Percentiles rank a stretch among this genome's conserved stretches.
phyloP scores from a whole-genome alignment of 768 basidiomycete species.

The Chalciporus chontae region DNA sequence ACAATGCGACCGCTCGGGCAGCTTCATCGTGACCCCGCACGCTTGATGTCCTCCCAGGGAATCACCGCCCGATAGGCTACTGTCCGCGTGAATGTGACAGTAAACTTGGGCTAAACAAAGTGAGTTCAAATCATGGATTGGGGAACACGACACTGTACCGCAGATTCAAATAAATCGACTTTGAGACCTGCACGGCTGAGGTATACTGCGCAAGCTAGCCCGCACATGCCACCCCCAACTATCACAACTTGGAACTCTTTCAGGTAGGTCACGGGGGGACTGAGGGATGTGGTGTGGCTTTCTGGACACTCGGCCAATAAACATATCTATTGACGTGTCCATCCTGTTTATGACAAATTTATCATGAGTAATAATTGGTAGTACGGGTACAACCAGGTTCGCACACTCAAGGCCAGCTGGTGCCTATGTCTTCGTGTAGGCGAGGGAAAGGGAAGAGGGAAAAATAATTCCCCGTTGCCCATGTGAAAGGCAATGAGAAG shows the following conservation, averaged over 20 bases:
- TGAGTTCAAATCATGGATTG: background rate
- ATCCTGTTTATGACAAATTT: background rate
- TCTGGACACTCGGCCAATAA: background rate
- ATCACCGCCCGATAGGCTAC: slow-evolving; percentile 50
- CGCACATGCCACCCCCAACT: slow-evolving; percentile 55
- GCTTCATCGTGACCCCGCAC: slow-evolving; percentile 39
- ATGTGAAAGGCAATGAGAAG: background rate
- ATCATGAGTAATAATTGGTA: too few species aligned
- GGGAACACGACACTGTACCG: slow-evolving; percentile 28
- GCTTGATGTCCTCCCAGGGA: slow-evolving; percentile 35
- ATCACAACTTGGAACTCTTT: slow-evolving; percentile 50
- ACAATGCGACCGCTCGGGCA: slow-evolving; percentile 35
- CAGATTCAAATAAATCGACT: slow-evolving; percentile 51
- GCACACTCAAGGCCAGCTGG: background rate
- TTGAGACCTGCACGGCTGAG: slow-evolving; percentile 40
- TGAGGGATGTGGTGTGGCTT: background rate
- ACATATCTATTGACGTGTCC: background rate
- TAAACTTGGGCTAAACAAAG: slow-evolving; percentile 38
- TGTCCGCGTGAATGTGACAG: slow-evolving; percentile 42
- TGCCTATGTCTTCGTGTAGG: background rate
- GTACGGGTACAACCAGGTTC: background rate
- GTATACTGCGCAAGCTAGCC: slow-evolving; percentile 46
- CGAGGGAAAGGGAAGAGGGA: background rate
- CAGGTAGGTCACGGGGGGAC: background rate
- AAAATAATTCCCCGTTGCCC: background rate